Evolutionary conservation across 2,329 filamentous ascomycete genomes (phyloP), one percentile per base, ranked within the genome.

Genomic region (Colletotrichum graminicola): DNA sequence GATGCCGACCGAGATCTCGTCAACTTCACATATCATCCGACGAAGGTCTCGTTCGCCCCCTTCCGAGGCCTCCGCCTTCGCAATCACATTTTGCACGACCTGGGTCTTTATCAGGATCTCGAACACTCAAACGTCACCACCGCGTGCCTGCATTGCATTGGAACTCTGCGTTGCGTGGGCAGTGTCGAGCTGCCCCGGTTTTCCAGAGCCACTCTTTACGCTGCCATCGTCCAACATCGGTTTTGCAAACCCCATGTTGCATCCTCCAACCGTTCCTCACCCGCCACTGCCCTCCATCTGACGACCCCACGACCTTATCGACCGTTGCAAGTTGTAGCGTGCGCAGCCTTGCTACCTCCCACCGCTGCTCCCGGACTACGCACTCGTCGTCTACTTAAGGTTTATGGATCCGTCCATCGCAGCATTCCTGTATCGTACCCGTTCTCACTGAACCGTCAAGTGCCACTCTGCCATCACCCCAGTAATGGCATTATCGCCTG

Each of bases 401-500:
- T 62, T 63, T 21, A n/a, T 54, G 59, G 57, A 59, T 29, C 65
- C 54, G 21, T 23, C 34, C 39, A 32, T 63, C 29, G 62, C 29
- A 29, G 16, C 57, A 52, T 39, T 32, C 52, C 21, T n/a, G 7
- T 21, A 18, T 16, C 47, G 39, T 66, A 47, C 36, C 59, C 39
- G 29, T 60, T 71, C 52, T 45, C 59, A 49, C 52, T 63, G 45
- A 56, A 55, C 52, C 54, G 26, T 47, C 26, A 14, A 45, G 18
- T 26, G 49, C n/a, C n/a, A 41, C 23, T 47, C 34, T 23, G 43
- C 47, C 26, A 36, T 34, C 54, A 54, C 32, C 14, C 11, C 23
- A 18, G 54, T 23, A 60, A 74, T 74, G 73, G 69, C 73, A 52
- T 66, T 54, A 29, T 73, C 66, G 29, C 69, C 73, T 2, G 73